Conservation (phyloP, 23 red algal genomes). For the Gracilaria vermiculophylla region DNA sequence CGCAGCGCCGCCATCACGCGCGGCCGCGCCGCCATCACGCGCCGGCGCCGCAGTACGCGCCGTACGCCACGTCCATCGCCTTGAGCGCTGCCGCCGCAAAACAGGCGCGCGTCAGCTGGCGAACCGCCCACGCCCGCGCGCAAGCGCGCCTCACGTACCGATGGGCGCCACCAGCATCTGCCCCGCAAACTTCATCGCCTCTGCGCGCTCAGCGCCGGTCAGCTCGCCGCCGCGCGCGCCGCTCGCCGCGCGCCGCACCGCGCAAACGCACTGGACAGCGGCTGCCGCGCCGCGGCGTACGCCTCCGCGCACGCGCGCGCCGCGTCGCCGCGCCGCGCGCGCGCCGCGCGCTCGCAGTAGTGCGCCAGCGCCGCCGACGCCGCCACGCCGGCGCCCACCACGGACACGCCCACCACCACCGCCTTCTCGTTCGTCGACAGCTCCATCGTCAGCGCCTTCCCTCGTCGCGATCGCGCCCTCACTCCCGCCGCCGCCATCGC, state of each 20-base stretch:
- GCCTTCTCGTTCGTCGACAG: not conserved
- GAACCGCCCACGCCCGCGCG: too few species aligned
- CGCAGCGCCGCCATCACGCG: not conserved
- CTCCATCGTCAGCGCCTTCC: not conserved
- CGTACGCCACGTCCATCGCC: not conserved
- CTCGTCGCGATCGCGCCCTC: too few species aligned
- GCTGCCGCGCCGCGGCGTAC: not conserved
- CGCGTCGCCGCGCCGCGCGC: not conserved
- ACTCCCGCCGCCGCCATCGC: too few species aligned
- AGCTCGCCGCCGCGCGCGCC: too few species aligned
- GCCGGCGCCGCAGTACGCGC: not conserved
- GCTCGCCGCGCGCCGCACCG: not conserved
- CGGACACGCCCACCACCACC: not conserved
- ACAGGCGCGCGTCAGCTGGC: not conserved
- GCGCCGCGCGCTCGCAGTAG: not conserved
- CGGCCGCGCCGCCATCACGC: not conserved
- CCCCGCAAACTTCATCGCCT: not conserved
- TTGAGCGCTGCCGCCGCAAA: not conserved
- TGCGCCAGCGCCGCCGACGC: not conserved
- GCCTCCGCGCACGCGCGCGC: not conserved
- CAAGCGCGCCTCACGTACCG: not conserved
- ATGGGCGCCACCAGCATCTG: constrained; percentile 4
- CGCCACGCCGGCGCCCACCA: not conserved
- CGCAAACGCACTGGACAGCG: not conserved
- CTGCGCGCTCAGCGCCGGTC: not conserved